phyloP scores from a whole-genome alignment of 2,329 filamentous ascomycete species.

The Monilinia vaccinii-corymbosi region DNA sequence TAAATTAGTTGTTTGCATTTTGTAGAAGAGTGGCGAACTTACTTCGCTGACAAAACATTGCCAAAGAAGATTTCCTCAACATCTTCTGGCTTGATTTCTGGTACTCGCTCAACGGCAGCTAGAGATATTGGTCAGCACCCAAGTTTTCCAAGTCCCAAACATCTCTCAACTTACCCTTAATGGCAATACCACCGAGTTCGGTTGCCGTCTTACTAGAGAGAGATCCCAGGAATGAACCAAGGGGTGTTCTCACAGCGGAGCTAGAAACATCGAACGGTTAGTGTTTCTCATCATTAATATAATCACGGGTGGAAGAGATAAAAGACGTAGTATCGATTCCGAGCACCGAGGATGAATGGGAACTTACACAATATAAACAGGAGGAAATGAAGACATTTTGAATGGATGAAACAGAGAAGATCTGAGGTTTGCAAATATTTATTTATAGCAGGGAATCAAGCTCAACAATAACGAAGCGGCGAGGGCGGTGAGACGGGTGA shows the following conservation, averaged over 20 bases:
- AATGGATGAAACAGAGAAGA: conserved; percentile 13
- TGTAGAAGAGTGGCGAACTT: conserved; percentile 29
- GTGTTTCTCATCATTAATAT: background rate
- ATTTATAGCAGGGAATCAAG: background rate
- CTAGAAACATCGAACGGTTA: background rate
- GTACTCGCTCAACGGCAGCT: conserved; percentile 76
- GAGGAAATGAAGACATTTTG: conserved; percentile 68
- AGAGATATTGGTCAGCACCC: background rate
- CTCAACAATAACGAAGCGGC: background rate
- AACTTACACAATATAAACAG: conserved; percentile 77
- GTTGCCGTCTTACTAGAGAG: conserved; percentile 79
- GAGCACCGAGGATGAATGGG: background rate
- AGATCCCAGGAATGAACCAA: conserved; percentile 90
- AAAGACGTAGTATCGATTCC: background rate
- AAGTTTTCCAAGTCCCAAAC: background rate
- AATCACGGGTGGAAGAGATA: background rate
- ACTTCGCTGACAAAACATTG: conserved; percentile 97
- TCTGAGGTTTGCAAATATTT: background rate
- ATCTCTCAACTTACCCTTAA: conserved; percentile 58
- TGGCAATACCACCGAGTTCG: conserved; percentile 82
- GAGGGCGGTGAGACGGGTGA: background rate
- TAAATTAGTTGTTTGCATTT: conserved; percentile 11
- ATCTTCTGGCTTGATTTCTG: conserved; percentile 77
- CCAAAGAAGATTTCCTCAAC: conserved; percentile 97
- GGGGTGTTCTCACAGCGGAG: conserved; percentile 78